A percentile compares a stretch with the other conserved stretches of the same genome.
Evolutionary conservation across 2,329 filamentous ascomycete species (phyloP).

Genomic region (Hirsutella thompsonii): DNA sequence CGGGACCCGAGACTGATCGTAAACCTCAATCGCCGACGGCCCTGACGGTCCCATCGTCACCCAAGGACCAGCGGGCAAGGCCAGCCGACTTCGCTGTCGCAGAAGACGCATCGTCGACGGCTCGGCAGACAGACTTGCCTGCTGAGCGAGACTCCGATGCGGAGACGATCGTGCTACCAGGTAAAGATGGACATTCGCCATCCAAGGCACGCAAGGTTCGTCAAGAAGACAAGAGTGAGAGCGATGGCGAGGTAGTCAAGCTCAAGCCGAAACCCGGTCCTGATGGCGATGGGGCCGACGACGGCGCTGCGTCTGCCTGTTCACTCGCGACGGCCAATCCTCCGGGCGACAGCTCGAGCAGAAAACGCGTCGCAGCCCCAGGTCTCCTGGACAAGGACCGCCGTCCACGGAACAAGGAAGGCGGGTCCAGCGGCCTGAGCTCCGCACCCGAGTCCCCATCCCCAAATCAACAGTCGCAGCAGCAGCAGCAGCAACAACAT

Average conservation of each 20-base stretch:
- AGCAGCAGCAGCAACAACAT: neutral
- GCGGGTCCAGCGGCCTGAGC: slow-evolving; percentile 39
- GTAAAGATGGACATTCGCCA: slow-evolving; percentile 51
- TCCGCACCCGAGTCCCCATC: slow-evolving; percentile 45
- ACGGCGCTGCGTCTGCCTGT: slow-evolving; percentile 14
- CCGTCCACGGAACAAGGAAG: slow-evolving; percentile 31
- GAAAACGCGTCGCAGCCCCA: slow-evolving; percentile 31
- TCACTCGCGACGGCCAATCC: slow-evolving; percentile 18
- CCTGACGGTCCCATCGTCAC: slow-evolving; percentile 6
- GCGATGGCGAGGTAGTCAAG: slow-evolving; percentile 27
- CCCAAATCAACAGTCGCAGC: slow-evolving; percentile 8
- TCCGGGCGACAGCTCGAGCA: slow-evolving; percentile 25
- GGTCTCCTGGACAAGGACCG: slow-evolving; percentile 24
- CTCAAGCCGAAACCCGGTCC: slow-evolving; percentile 16
- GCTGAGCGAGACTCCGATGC: slow-evolving; percentile 56
- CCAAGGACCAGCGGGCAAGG: slow-evolving; percentile 5
- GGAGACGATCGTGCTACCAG: slow-evolving; percentile 56
- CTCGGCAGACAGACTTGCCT: slow-evolving; percentile 24
- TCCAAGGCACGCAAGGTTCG: slow-evolving; percentile 52
- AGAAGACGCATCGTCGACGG: slow-evolving; percentile 3
- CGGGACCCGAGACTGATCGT: slow-evolving; percentile 8
- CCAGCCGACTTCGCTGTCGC: neutral
- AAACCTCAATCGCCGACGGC: slow-evolving; percentile 6
- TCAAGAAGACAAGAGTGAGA: slow-evolving; percentile 50
- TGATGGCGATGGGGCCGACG: slow-evolving; percentile 15